Conservation (phyloP, 495 filamentous ascomycete species). For the Cenococcum geophilum region DNA sequence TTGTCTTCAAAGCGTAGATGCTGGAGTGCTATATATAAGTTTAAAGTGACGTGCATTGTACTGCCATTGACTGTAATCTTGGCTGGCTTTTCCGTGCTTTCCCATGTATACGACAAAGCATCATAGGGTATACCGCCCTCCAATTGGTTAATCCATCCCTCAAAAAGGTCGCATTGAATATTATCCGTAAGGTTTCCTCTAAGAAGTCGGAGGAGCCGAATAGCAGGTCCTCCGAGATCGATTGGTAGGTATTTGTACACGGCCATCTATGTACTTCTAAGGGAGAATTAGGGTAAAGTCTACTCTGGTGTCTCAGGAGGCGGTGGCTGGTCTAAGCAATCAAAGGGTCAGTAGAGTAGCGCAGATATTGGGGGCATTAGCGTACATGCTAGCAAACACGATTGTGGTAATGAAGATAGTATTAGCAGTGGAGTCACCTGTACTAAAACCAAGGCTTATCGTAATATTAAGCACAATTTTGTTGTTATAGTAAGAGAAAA, state of each 20-base stretch:
- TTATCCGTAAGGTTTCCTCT: conserved; percentile 4
- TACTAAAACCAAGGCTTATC: not conserved
- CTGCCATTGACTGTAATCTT: conserved; percentile 5
- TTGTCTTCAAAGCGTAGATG: conserved; percentile 13
- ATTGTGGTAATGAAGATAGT: not conserved
- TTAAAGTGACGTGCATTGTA: not conserved
- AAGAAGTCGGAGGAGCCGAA: conserved; percentile 20
- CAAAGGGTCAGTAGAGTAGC: not conserved
- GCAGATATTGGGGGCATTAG: not conserved
- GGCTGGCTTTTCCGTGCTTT: conserved; percentile 7
- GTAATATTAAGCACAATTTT: not conserved
- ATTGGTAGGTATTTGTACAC: not conserved
- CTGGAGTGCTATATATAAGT: conserved; percentile 10
- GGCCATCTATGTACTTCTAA: not conserved
- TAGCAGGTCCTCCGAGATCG: conserved; percentile 3
- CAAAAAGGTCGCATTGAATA: conserved; percentile 21
- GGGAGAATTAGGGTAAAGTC: no score
- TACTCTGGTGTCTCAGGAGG: not conserved
- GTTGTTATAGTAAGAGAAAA: not conserved
- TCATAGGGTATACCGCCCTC: conserved; percentile 11
- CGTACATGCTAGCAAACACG: not conserved
- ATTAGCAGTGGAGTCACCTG: not conserved
- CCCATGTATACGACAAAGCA: conserved; percentile 33
- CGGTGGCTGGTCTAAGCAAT: not conserved
- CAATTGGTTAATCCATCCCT: conserved; percentile 5